Base-by-base conservation (phyloP, 192 early-diverging fungal species). In the Mortierella alpina region DNA sequence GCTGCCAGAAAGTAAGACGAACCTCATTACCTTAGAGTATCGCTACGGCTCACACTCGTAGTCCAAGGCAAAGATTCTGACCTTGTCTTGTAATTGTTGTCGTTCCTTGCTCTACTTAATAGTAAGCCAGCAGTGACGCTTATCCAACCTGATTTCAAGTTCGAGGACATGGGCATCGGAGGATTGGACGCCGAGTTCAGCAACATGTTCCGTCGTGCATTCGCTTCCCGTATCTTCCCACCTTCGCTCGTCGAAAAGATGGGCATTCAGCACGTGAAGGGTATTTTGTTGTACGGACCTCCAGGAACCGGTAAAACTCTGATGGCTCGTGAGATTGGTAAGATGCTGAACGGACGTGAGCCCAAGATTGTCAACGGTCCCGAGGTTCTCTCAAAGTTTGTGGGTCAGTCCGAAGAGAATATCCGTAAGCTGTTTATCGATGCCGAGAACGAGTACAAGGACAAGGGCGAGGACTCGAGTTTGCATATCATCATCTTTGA, bases 401-500 rank as follows among this genome's bases (percentile, higher is more conserved):
- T 99, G 11, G 97, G 97, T 58, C 94, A 96, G 68, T 95, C 93
- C 7, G 97, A 99, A 82, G 96, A 97, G 77, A 99, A 99, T 68
- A 90, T 99, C 53, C 92, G 97, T 46, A 98, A 99, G 83, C 86
- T 99, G 56, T 99, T 99, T 89, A 93, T 91, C 7, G 92, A 93
- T 49, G 97, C 97, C 8, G 97, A 99, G 79, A 88, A 89, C 68
- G 97, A 99, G 86, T 99, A 97, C 87, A 95, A 96, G 77, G 91
- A 90, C 55, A 91, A 93, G 65, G 96, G 95, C 46, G 96, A 98
- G 55, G 94, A 97, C 55, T 95, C 93, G 57, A 87, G 88, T 50
- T 86, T 98, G 55, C 97, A 99, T 68, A 98, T 99, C 75, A 98
- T 99, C 72, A 99, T 99, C 64, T 97, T 98, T 83, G 98, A 99